A percentile compares a stretch with the other conserved stretches of the same genome.
Evolutionary conservation across 2,329 filamentous ascomycete genomes (phyloP).

Genomic region (Botrytis hyacinthi): DNA sequence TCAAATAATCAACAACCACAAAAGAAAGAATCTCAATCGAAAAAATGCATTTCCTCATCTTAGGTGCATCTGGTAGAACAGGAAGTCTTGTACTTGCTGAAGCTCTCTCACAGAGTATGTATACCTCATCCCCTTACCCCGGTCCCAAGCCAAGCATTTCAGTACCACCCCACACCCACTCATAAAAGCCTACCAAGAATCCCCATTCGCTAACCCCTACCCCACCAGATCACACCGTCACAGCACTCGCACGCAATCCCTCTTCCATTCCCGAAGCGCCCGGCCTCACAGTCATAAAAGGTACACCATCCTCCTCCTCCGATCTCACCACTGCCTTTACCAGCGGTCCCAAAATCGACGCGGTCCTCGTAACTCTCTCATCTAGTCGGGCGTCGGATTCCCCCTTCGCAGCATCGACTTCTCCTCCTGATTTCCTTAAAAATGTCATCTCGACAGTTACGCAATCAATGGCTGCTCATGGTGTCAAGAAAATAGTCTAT

Average conservation of each 20-base stretch:
- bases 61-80: conserved; percentile 49
- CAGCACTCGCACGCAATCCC: conserved; percentile 46
- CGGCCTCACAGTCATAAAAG: conserved; percentile 43
- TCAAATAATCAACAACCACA: neutral
- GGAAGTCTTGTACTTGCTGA: conserved; percentile 45
- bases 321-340: conserved; percentile 24
- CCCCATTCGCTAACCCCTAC: conserved; percentile 13
- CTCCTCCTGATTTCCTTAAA: conserved; percentile 7
- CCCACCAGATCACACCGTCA: conserved; percentile 43
- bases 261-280: conserved; percentile 36
- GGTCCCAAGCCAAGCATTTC: neutral
- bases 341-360: conserved; percentile 33
- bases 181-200: neutral
- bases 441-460: neutral
- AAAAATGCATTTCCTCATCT: conserved; percentile 45
- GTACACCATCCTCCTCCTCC: conserved; percentile 24
- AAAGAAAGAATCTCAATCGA: neutral
- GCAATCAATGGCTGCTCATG: conserved; percentile 41
- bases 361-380: conserved; percentile 50
- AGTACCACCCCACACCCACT: neutral
- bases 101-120: conserved; percentile 37
- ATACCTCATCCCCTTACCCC: neutral
- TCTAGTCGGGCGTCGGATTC: conserved; percentile 47
- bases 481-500: conserved; percentile 45
- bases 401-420: conserved; percentile 45